Conservation (phyloP, 1,139 yeast genomes). For the Blastobotrys elegans region DNA sequence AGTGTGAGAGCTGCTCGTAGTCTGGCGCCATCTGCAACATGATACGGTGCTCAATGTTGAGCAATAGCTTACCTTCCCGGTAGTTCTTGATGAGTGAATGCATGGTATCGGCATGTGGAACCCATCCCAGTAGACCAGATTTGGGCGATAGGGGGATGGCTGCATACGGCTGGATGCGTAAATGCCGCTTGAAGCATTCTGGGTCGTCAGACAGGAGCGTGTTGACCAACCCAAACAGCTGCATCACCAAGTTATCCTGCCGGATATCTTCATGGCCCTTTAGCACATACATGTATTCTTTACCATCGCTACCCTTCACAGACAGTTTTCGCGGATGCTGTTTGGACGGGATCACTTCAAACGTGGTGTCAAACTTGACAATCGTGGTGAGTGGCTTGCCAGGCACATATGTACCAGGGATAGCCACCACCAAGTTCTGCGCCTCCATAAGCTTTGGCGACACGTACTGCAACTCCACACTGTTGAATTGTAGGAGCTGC, state of each 20-base stretch:
- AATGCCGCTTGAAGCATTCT: slow-evolving; percentile 92
- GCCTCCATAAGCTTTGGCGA: slow-evolving; percentile 80
- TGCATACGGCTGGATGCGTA: slow-evolving; percentile 85
- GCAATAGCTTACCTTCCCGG: slow-evolving; percentile 82
- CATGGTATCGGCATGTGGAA: slow-evolving; percentile 93
- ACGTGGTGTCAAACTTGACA: slow-evolving; percentile 69
- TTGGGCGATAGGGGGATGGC: slow-evolving; percentile 96
- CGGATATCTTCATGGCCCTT: slow-evolving; percentile 98
- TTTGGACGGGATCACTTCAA: slow-evolving; percentile 88
- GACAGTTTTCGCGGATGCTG: slow-evolving; percentile 88
- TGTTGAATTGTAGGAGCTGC: slow-evolving; percentile 81
- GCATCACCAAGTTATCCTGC: slow-evolving; percentile 98
- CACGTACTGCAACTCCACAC: slow-evolving; percentile 85
- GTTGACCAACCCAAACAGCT: slow-evolving; percentile 89
- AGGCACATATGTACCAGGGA: slow-evolving; percentile 89
- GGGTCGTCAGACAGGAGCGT: slow-evolving; percentile 85
- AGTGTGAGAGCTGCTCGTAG: slow-evolving; percentile 78
- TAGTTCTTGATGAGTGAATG: slow-evolving; percentile 89
- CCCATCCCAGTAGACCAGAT: slow-evolving; percentile 97
- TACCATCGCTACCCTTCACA: slow-evolving; percentile 86
- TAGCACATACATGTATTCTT: slow-evolving; percentile 70
- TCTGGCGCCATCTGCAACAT: slow-evolving; percentile 99
- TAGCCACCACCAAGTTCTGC: slow-evolving; percentile 75
- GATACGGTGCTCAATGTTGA: slow-evolving; percentile 90
- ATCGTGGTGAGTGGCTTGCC: slow-evolving; percentile 77